Evolutionary conservation across 2,329 filamentous ascomycete genomes (phyloP), one percentile per base, ranked within the genome.

Genomic region (Colletotrichum karsti): DNA sequence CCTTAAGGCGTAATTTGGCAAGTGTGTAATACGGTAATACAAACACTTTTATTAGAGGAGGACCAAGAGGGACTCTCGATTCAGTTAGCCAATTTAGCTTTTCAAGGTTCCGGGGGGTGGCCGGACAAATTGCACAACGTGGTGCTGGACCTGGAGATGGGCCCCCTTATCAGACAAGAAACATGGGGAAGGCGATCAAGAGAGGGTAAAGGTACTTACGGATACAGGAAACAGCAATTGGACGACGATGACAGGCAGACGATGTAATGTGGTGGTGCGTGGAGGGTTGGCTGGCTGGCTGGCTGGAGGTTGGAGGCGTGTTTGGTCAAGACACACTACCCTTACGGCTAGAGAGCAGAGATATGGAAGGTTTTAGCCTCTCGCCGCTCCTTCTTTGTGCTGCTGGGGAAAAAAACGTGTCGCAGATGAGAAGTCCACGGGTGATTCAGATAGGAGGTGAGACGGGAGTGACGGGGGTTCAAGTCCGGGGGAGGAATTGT

Each of bases 1-100:
- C 12, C 44, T 26, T 39, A 30, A 58, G 41, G 57, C 26, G 42
- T 41, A 51, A 51, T 48, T 54, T 48, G 37, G 46, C 10, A 41
- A 30, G 61, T 55, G 53, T 58, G 65, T 68, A 54, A 68, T 68
- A 65, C 65, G 33, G 46, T 55, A 68, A 68, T 65, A 54, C 60
- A 65, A 64, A 46, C 35, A 64, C 44, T 68, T 65, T 65, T 48
- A 68, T 65, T 68, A 65, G 65, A 65, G 60, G 65, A 68, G 26
- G 53, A 67, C 30, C 55, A 35, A 41, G 55, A 24, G 13, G 59
- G 37, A 42, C 37, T 53, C 60, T 67, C 26, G 37, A 58, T 67
- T 67, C 39, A 67, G 64, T 64, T 67, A 58, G 65, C 53, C 54
- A 59, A 65, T 65, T 54, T 68, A 48, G 54, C 65, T 68, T 58